These are phyloP conservation scores for Boletus subcaerulescens DNA, from an alignment of 768 basidiomycete genomes.

Conservation along the genomic window DNA sequence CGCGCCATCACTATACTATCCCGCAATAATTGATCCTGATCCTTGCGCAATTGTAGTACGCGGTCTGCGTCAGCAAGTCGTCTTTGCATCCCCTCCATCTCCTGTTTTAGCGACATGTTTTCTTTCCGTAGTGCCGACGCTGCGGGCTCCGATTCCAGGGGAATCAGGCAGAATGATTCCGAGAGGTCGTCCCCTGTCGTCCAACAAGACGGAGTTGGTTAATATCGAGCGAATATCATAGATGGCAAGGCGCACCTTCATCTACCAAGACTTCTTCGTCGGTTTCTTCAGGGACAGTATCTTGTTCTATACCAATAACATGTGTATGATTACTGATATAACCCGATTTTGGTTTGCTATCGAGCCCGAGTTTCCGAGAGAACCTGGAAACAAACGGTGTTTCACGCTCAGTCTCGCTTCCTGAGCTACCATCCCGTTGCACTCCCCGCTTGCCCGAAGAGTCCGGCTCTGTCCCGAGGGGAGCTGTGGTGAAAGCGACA, in stretches of 20 bases:
- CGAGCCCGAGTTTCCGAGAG: slow-evolving; percentile 41
- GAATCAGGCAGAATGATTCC: slow-evolving; percentile 77
- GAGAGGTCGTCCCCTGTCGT: slow-evolving; percentile 62
- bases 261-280: slow-evolving; percentile 64
- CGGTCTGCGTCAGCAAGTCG: slow-evolving; percentile 61
- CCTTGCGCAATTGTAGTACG: slow-evolving; percentile 64
- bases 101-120: slow-evolving; percentile 59
- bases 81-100: slow-evolving; percentile 55
- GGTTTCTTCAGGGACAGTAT: slow-evolving; percentile 39
- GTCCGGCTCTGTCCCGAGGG: slow-evolving; percentile 48
- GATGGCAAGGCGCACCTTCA: slow-evolving; percentile 45
- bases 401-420: slow-evolving; percentile 68
- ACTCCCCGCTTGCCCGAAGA: slow-evolving; percentile 23
- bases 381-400: slow-evolving; percentile 59
- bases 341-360: slow-evolving; percentile 22
- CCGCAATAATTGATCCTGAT: slow-evolving; percentile 74
- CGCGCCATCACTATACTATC: slow-evolving; percentile 75
- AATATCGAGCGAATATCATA: background rate
- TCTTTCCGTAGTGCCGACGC: slow-evolving; percentile 57
- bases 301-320: slow-evolving; percentile 16
- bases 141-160: slow-evolving; percentile 55
- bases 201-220: slow-evolving; percentile 2
- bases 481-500: slow-evolving; percentile 77
- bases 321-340: slow-evolving; percentile 4
- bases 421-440: slow-evolving; percentile 50